Evolutionary conservation across 441 rosid species (phyloP), one percentile per base, ranked within the genome.

Genomic region (Francoa sonchifolia): DNA sequence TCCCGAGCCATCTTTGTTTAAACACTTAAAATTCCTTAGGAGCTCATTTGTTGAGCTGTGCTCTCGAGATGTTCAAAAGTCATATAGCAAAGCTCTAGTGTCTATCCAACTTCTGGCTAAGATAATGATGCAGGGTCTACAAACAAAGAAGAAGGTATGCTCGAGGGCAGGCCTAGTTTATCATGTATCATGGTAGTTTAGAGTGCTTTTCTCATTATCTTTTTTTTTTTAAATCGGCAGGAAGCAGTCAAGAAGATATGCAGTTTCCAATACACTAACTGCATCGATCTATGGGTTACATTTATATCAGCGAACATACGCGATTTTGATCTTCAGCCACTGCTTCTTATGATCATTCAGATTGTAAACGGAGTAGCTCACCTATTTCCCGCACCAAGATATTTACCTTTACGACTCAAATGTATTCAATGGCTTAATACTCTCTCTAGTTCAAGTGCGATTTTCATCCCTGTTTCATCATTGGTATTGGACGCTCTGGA

Each of bases 271-370:
- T 82, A 64, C 57, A 65, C 69, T 13, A 77, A 66, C 55, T 79
- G 94, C 58, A 31, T 89, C 63, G 86, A 85, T 70, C 77, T 90
- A 50, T 90, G 96, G 98, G 93, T 86, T 53, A 62, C 72, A 52
- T 85, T 67, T 55, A 63, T 76, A 32, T 71, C 85, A 10, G 54
- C 54, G 13, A 78, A 78, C 40, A 17, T 72, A 51, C 60, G 6
- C 28, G 79, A 82, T 52, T 62, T 47, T 53, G 89, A 78, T 57
- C 77, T 85, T 52, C 89, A 79, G 69, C 64, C 84, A 12, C 52
- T 77, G 73, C 67, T 76, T 41, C 37, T 35, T 53, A 65, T 55
- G 30, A 53, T 63, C 46, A 63, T 71, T 67, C 95, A 82, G 63
- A 72, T 90, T 66, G 69, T 82, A 67, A 82, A 76, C 55, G 96